Evolutionary conservation across 306 rosid genomes (phyloP), one percentile per base, ranked within the genome.

Genomic region (Vigna radiata): DNA sequence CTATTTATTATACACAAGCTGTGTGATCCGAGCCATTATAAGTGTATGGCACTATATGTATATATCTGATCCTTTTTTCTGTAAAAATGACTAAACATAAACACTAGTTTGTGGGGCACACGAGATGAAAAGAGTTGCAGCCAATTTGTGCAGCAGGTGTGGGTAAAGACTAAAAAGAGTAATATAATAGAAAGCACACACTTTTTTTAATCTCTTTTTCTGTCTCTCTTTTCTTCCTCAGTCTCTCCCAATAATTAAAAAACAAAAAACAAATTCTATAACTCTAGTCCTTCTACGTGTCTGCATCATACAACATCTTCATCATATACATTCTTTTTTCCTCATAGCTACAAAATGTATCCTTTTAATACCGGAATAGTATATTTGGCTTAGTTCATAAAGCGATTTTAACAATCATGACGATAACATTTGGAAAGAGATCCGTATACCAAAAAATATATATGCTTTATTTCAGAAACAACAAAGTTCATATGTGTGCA

Each of bases 121-220:
- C 55, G 21, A 0, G 55, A 48, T 60, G 72, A 70, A 60, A 61
- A 50, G 75, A 60, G 82, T 70, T 78, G 82, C 82, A 69, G 53
- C 82, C 70, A 78, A 78, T 46, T 55, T 77, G 49, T 25, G 75
- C 75, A 78, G 76, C 59, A 49, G 50, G 37, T 53, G 33, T 66
- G 73, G 81, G 76, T 39, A 68, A 77, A 58, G 76, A 69, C 82
- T 68, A 58, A 78, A 78, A 78, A 60, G 55, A 59, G 64, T 60
- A 60, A 47, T 37, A 70, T 59, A 60, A 70, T 78, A 67, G 64
- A 78, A 78, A 60, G 84, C 76, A 68, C 58, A 44, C 47, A 19
- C 36, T 73, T 73, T 79, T 63, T 53, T 59, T 18, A 37, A 12
- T 53, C 25, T 9, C 48, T 17, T 54, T 62, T 49, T 16, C 12